Percentiles rank a stretch among this genome's conserved stretches.
Evolutionary conservation across 371 early-diverging fungal species (phyloP).

Genomic region (Rhizopus delemar): DNA sequence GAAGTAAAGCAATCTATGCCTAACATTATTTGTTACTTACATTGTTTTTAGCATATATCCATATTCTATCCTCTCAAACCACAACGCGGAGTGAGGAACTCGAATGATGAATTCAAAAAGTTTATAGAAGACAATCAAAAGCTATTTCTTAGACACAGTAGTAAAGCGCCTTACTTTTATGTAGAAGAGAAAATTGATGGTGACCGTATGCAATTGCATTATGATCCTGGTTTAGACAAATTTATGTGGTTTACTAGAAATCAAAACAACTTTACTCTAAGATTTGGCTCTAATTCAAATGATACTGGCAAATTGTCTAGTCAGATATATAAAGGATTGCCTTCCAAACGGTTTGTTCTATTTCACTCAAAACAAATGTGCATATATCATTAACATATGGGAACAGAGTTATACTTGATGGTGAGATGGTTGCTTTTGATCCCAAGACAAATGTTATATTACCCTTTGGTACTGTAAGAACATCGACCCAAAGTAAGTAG

Average conservation of each 20-base stretch:
- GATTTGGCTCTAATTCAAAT: constrained; percentile 14
- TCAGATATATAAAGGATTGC: not conserved
- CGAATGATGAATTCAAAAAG: constrained; percentile 38
- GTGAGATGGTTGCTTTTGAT: constrained; percentile 77
- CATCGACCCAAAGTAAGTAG: constrained; percentile 54
- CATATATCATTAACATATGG: not conserved
- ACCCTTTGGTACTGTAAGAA: constrained; percentile 74
- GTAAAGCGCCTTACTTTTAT: constrained; percentile 49
- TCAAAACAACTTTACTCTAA: constrained; percentile 8
- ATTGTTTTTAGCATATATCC: not conserved
- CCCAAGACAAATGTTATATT: constrained; percentile 55
- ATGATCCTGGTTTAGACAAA: constrained; percentile 39
- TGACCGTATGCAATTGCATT: constrained; percentile 74
- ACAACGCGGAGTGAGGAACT: constrained; percentile 48
- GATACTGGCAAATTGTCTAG: constrained; percentile 23
- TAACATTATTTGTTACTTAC: not conserved
- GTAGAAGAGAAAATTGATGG: constrained; percentile 83
- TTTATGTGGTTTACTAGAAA: constrained; percentile 55
- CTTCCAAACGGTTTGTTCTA: not conserved
- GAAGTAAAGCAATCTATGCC: not conserved
- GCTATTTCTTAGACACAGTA: constrained; percentile 9
- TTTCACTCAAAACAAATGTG: not conserved
- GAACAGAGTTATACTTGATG: constrained; percentile 49
- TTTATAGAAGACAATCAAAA: constrained; percentile 41
- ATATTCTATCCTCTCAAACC: constrained; percentile 55